Conservation (phyloP, 192 early-diverging fungal species). For the Backusella psychrophila region DNA sequence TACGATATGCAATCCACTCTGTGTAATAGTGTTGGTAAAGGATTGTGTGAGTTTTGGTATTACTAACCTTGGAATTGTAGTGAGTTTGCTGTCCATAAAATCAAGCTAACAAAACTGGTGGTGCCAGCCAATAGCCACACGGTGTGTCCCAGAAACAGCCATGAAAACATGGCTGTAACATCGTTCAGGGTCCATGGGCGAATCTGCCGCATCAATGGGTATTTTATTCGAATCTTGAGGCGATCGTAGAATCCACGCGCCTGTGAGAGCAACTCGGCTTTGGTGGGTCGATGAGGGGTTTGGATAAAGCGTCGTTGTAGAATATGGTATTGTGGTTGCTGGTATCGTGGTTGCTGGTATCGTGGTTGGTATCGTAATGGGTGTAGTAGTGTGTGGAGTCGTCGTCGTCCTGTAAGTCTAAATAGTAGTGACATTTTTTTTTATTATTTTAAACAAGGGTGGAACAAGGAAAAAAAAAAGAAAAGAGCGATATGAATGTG, state of each 20-base stretch:
- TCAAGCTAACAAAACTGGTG: conserved; percentile 82
- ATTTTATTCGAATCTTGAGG: conserved; percentile 57
- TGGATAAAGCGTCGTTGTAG: not conserved
- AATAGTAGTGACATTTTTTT: not conserved
- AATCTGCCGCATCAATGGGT: conserved; percentile 62
- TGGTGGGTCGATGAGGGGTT: conserved; percentile 31
- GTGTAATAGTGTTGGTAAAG: conserved; percentile 16
- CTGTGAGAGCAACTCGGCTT: conserved; percentile 56
- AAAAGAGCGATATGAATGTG: not conserved
- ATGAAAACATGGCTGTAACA: conserved; percentile 83
- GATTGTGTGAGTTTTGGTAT: not conserved
- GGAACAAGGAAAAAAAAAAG: not conserved
- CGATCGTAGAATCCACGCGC: conserved; percentile 59
- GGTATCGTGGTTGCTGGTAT: not conserved
- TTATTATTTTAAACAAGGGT: not conserved
- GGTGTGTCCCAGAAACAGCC: conserved; percentile 84
- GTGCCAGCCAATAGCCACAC: conserved; percentile 86
- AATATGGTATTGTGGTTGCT: not conserved
- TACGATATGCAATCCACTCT: conserved; percentile 78
- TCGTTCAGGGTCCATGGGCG: conserved; percentile 84
- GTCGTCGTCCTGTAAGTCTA: not conserved
- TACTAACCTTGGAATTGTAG: conserved; percentile 81
- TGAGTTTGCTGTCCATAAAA: conserved; percentile 77
- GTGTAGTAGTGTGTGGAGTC: not conserved
- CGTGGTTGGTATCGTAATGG: not conserved